Conservation (phyloP, 139 green algal genomes). For the Chlorella vulgaris region DNA sequence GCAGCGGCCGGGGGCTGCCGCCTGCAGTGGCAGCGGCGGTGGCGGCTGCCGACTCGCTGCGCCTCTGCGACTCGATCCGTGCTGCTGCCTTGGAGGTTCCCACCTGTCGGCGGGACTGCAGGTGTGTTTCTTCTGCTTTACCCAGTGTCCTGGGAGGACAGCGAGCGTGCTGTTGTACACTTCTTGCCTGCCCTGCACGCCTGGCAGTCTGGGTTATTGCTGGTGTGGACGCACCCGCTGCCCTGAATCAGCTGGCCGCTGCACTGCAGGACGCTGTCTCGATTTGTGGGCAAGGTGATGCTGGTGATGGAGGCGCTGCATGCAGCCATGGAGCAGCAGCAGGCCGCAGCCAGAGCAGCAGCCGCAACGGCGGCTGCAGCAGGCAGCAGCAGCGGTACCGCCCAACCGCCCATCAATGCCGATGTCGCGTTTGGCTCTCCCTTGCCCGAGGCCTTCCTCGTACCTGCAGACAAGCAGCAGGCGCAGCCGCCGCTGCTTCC, state of each 20-base stretch:
- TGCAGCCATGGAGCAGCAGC: slow-evolving; percentile 4
- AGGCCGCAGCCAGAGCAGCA: background rate
- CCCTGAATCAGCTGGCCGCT: background rate
- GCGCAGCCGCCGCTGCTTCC: background rate
- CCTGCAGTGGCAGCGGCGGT: background rate
- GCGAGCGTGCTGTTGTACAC: too few relatives aligned
- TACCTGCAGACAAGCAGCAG: background rate
- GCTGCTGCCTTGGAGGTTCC: background rate
- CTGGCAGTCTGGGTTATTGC: background rate
- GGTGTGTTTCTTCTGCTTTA: background rate
- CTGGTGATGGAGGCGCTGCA: slow-evolving; percentile 34
- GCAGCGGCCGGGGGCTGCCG: background rate
- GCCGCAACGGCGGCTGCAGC: background rate
- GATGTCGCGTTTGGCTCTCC: background rate
- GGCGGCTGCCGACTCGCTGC: background rate
- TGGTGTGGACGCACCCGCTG: background rate
- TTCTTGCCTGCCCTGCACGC: too few relatives aligned
- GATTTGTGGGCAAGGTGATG: slow-evolving; percentile 42
- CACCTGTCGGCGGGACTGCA: slow-evolving; percentile 13
- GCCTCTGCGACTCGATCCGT: background rate
- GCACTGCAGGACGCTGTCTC: slow-evolving; percentile 29
- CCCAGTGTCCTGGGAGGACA: too few relatives aligned
- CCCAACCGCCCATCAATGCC: background rate
- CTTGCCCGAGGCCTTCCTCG: background rate
- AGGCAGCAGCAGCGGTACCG: background rate